Conservation (phyloP, 768 basidiomycete species). For the Suillus plorans region DNA sequence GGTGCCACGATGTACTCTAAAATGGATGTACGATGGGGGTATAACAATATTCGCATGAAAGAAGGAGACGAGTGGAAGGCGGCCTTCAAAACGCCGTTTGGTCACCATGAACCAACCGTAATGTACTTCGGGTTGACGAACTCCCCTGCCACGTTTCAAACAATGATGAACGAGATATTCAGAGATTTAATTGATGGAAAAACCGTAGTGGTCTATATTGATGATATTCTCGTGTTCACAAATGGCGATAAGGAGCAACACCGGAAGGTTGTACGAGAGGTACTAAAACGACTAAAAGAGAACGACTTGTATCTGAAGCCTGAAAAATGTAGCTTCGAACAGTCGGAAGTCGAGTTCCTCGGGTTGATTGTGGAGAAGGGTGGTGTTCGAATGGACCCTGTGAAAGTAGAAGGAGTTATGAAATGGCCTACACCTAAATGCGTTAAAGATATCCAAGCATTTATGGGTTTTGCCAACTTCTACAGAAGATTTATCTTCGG, state of each 20-base stretch:
- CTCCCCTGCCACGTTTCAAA: conserved; percentile 37
- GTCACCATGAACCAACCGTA: no score
- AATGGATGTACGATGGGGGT: no score
- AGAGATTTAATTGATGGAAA: conserved; percentile 27
- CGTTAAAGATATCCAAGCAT: conserved; percentile 21
- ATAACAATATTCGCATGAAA: no score
- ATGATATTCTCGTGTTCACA: conserved; percentile 40
- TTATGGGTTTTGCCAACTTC: conserved; percentile 32
- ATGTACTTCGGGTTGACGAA: conserved; percentile 42
- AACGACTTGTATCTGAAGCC: conserved; percentile 36
- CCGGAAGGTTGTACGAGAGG: conserved; percentile 13
- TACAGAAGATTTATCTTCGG: conserved; percentile 29
- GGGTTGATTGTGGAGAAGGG: conserved; percentile 27
- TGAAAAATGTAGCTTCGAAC: conserved; percentile 37
- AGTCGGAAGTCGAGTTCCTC: conserved; percentile 28
- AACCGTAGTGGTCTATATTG: conserved; percentile 44
- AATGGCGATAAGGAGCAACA: conserved; percentile 16
- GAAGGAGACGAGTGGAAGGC: no score
- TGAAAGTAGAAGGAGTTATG: conserved; percentile 29
- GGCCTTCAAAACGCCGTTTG: no score
- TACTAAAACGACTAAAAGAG: conserved; percentile 27
- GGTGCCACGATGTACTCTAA: no score
- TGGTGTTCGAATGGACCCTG: conserved; percentile 30
- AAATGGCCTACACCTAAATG: conserved; percentile 28
- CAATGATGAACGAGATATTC: conserved; percentile 33